These are phyloP conservation scores for Rehmannia glutinosa DNA, from an alignment of 257 asterid species.

Conservation along the genomic window DNA sequence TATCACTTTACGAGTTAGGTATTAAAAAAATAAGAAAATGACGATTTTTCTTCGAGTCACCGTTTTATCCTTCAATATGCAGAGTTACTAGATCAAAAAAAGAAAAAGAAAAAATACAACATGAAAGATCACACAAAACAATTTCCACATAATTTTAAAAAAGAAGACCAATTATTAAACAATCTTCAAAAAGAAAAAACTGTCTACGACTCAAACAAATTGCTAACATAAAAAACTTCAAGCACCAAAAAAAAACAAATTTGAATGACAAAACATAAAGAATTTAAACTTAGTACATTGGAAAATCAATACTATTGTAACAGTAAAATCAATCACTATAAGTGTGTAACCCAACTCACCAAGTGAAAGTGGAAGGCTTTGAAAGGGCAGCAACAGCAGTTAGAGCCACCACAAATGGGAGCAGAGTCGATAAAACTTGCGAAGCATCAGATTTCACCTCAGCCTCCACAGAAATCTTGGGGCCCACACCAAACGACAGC, in stretches of 20 bases:
- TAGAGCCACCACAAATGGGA: constrained; percentile 85
- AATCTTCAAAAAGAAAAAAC: too few species aligned
- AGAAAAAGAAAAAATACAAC: too few species aligned
- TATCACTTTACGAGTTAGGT: not conserved
- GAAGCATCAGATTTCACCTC: constrained; percentile 54
- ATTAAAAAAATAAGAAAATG: not conserved
- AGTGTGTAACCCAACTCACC: constrained; percentile 39
- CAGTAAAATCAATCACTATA: not conserved
- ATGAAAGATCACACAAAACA: too few species aligned
- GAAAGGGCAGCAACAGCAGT: constrained; percentile 84
- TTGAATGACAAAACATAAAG: not conserved
- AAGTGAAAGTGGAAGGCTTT: constrained; percentile 82
- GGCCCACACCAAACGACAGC: constrained; percentile 62
- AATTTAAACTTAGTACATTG: not conserved
- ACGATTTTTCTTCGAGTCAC: too few species aligned
- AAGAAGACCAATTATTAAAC: too few species aligned
- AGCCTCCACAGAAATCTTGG: constrained; percentile 27
- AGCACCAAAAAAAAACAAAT: not conserved
- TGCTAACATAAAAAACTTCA: not conserved
- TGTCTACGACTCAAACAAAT: not conserved
- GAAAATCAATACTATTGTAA: not conserved
- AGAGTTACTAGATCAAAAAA: too few species aligned
- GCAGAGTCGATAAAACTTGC: constrained; percentile 65
- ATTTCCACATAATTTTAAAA: too few species aligned
- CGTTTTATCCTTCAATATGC: too few species aligned